Conservation (phyloP, 345 rosid species). For the Salix purpurea region DNA sequence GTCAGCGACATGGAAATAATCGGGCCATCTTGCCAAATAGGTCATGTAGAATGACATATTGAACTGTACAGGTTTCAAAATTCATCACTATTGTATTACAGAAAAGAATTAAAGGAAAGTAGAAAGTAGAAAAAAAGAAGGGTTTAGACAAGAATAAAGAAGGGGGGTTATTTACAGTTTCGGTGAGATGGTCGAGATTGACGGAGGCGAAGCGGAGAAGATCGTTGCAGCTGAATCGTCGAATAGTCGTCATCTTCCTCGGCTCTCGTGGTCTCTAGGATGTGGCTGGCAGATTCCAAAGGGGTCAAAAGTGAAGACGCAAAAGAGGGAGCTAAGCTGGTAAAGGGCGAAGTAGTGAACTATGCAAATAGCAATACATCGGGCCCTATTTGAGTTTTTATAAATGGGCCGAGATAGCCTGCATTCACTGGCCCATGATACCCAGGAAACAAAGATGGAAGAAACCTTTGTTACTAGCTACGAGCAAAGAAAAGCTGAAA, state of each 20-base stretch:
- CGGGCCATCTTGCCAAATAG: slow-evolving; percentile 95
- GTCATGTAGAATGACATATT: slow-evolving; percentile 98
- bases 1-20: slow-evolving; percentile 92
- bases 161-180: slow-evolving; percentile 48
- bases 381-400: too few relatives aligned
- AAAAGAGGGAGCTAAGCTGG: too few relatives aligned
- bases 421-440: not conserved
- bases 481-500: not conserved
- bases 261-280: not conserved
- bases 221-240: slow-evolving; percentile 88
- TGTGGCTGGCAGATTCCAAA: not conserved
- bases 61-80: slow-evolving; percentile 41
- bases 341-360: too few relatives aligned
- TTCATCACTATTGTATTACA: not conserved
- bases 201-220: slow-evolving; percentile 82
- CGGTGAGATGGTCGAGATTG: slow-evolving; percentile 91
- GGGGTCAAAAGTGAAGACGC: not conserved
- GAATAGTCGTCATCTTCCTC: slow-evolving; percentile 70
- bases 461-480: too few relatives aligned
- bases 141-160: not conserved
- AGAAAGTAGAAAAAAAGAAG: not conserved
- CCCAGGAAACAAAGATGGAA: not conserved
- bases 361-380: too few relatives aligned
- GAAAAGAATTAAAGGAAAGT: not conserved
- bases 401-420: not conserved